Percentiles rank a stretch among this genome's conserved stretches.
Conservation (phyloP, 1,284 basidiomycete genomes). For the Coniophora puteana region DNA sequence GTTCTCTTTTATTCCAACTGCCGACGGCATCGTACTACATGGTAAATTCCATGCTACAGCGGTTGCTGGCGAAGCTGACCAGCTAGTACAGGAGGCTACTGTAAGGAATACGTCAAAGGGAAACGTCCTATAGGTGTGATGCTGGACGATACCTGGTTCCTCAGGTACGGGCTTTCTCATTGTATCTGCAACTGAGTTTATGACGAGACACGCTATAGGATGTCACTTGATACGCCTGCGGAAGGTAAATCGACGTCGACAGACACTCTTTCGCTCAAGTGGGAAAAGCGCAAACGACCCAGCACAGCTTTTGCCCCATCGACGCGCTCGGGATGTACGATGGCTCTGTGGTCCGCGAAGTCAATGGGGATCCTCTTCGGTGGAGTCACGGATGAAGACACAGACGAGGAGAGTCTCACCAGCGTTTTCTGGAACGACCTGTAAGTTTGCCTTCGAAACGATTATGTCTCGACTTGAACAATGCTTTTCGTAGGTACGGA, state of each 20-base stretch:
- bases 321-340: constrained; percentile 78
- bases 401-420: constrained; percentile 81
- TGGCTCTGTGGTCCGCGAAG: constrained; percentile 73
- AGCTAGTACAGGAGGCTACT: constrained; percentile 71
- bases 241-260: constrained; percentile 21
- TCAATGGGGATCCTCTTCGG: constrained; percentile 84
- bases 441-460: constrained; percentile 35
- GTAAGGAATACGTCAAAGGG: constrained; percentile 88
- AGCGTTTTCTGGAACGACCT: constrained; percentile 85
- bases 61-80: not conserved
- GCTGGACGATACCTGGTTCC: constrained; percentile 89
- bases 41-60: constrained; percentile 40
- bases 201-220: constrained; percentile 27
- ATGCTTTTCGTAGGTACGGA: constrained; percentile 51
- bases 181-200: not conserved
- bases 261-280: constrained; percentile 63
- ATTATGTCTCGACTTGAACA: not conserved
- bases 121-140: constrained; percentile 85
- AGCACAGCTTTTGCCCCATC: constrained; percentile 64
- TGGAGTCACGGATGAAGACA: constrained; percentile 89
- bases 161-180: constrained; percentile 47
- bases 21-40: constrained; percentile 82
- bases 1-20: constrained; percentile 80
- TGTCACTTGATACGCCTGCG: constrained; percentile 29
- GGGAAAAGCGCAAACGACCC: constrained; percentile 80